Percentiles rank a stretch among this genome's conserved stretches.
Evolutionary conservation across 2,329 filamentous ascomycete genomes (phyloP).

Genomic region (Stagonosporopsis tanaceti): DNA sequence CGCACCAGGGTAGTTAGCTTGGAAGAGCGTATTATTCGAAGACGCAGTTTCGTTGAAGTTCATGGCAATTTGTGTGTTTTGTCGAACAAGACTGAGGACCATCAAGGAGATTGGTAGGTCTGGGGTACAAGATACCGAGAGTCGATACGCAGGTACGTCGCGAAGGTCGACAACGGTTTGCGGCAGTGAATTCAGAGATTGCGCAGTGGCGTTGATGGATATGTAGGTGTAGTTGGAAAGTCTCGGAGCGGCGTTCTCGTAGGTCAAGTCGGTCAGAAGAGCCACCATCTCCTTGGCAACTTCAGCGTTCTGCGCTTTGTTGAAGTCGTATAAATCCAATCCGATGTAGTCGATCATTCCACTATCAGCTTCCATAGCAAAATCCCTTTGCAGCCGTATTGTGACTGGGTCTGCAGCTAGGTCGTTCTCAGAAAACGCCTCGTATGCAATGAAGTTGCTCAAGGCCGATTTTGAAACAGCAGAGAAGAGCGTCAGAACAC

Average conservation of each 20-base stretch:
- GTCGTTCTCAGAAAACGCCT: not conserved
- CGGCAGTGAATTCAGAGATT: not conserved
- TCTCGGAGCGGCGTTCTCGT: not conserved
- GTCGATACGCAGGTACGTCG: not conserved
- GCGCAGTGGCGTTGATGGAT: not conserved
- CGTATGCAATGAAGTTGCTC: not conserved
- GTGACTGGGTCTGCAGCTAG: not conserved
- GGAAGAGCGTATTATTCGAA: not conserved
- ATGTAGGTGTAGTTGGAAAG: not conserved
- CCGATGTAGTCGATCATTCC: not conserved
- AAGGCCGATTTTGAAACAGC: not conserved
- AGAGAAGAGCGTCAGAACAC: not conserved
- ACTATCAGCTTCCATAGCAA: not conserved
- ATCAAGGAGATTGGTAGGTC: not conserved
- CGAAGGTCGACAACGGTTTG: not conserved
- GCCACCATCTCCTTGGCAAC: not conserved
- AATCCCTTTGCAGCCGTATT: not conserved
- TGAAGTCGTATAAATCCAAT: not conserved
- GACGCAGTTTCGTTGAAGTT: not conserved
- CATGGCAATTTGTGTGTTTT: not conserved
- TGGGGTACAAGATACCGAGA: not conserved
- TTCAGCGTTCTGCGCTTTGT: not conserved
- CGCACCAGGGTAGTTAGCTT: not conserved
- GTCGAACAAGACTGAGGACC: not conserved
- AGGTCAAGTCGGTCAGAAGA: not conserved